A percentile compares a stretch with the other conserved stretches of the same genome.
phyloP scores from a whole-genome alignment of 148 eudicot genomes.

The Vaccinium myrtillus region DNA sequence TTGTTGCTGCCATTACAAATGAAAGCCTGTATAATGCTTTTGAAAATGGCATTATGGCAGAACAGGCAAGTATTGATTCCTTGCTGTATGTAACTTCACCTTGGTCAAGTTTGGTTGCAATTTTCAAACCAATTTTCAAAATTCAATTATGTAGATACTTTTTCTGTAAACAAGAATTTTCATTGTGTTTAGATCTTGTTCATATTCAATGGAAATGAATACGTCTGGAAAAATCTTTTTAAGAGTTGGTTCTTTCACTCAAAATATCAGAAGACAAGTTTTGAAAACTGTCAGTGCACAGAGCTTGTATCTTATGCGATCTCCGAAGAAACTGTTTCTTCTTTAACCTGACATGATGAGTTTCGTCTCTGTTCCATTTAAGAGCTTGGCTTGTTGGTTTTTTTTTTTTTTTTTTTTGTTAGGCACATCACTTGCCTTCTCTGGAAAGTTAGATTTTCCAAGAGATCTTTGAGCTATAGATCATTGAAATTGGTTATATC shows the following conservation, averaged over 20 bases:
- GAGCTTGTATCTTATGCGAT: neutral
- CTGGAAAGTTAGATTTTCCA: too few species aligned
- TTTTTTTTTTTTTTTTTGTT: neutral
- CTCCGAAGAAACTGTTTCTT: neutral
- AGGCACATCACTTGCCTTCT: neutral
- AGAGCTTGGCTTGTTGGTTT: neutral
- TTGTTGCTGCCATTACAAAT: constrained; percentile 75
- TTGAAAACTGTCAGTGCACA: neutral
- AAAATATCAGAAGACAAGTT: neutral
- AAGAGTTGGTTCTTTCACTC: neutral
- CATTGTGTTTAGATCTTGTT: neutral
- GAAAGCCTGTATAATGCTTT: constrained; percentile 87
- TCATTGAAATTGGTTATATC: neutral
- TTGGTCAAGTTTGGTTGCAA: neutral
- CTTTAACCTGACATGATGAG: neutral
- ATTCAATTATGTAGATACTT: neutral
- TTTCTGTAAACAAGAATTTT: neutral
- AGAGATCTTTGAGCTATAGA: too few species aligned
- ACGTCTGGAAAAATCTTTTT: too few species aligned
- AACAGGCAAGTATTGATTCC: constrained; percentile 58
- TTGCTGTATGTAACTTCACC: neutral
- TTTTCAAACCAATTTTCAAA: neutral
- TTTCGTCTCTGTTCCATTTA: neutral
- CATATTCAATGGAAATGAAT: neutral
- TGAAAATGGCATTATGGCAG: constrained; percentile 82